Evolutionary conservation across 768 basidiomycete species (phyloP).

Genomic region (Lactifluus subvellereus): DNA sequence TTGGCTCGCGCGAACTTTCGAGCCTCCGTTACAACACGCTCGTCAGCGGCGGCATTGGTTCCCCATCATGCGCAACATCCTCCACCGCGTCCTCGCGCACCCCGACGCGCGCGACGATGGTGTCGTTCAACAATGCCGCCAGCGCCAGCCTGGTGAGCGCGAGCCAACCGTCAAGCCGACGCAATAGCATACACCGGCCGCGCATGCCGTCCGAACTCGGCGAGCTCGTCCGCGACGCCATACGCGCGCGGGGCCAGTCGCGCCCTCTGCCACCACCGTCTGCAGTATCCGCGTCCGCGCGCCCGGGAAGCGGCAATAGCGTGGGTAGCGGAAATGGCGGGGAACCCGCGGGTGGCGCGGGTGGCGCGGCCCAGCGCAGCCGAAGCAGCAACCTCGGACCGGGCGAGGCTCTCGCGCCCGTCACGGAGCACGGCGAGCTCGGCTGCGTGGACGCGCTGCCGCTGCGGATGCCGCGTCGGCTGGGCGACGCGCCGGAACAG

Average conservation of each 20-base stretch:
- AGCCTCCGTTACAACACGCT: slow-evolving; percentile 25
- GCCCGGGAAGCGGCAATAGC: slow-evolving; percentile 2
- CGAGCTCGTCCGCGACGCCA: slow-evolving; percentile 14
- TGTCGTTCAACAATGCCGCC: slow-evolving; percentile 13
- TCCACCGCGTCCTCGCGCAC: slow-evolving; percentile 18
- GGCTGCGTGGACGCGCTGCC: background rate
- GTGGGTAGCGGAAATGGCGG: background rate
- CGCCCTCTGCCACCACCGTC: background rate
- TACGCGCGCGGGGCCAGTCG: slow-evolving; percentile 5
- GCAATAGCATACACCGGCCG: slow-evolving; percentile 18
- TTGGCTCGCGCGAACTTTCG: slow-evolving; percentile 57
- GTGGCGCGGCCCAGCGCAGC: slow-evolving; percentile 6
- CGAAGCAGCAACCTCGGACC: slow-evolving; percentile 18
- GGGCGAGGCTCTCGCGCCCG: slow-evolving; percentile 18
- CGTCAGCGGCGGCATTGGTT: background rate
- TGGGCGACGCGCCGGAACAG: background rate
- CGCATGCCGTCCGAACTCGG: slow-evolving; percentile 20
- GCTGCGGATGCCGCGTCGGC: background rate
- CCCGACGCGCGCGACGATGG: slow-evolving; percentile 18
- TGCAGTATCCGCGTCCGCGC: background rate
- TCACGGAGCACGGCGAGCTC: slow-evolving; percentile 21
- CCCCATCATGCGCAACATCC: slow-evolving; percentile 1
- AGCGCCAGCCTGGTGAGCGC: slow-evolving; percentile 9
- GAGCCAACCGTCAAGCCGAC: slow-evolving; percentile 16
- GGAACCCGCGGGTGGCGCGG: background rate